Base-by-base conservation (phyloP, 1,284 basidiomycete species). In the Leccinum solheimii region DNA sequence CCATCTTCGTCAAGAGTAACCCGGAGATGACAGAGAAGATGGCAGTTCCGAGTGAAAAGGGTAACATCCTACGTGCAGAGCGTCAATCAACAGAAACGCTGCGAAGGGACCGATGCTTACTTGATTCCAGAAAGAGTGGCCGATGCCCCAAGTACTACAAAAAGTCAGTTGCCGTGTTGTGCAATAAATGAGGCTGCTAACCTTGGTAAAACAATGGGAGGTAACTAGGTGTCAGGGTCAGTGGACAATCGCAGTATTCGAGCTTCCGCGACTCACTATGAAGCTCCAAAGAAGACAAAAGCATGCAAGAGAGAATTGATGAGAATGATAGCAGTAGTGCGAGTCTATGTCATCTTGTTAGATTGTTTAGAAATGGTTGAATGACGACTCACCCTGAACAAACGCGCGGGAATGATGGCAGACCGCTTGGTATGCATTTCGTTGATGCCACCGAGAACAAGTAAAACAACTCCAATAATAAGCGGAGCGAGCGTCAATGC, bases 361-460 rank as follows among this genome's bases (percentile, higher is more conserved):
- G 45, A 23, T 5, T 10, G 6, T 23, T 26, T 27, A 7, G 43
- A 19, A 34, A 13, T 6, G 1, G 9, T 34, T 14, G 62, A 19
- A 21, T 14, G 34, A 51, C 1, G 6, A 43, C 76, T 49, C 67
- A 85, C 87, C 75, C 83, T 85, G 79, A 95, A 94, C 36, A 95
- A 72, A 4, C 92, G 83, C 7, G 91, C 86, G 8, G 93, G 92
- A 7, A 97, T 77, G 64, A 97, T 92, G 0, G 94, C 89, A 5
- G 87, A 86, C 11, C 91, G 83, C 53, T 80, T 87, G 0, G 94
- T 96, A 62, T 76, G 81, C 3, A 81, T 63, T 72, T 94, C 93
- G 68, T 92, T 90, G 34, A 88, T 66, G 5, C 80, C 81, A 13
- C 85, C 86, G 0, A 73, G 65, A 4, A 89, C 49, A 21, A 96